A percentile compares a stretch with the other conserved stretches of the same genome.
These are phyloP conservation scores for Colletotrichum sp. DNA, from an alignment of 2,329 filamentous ascomycete species.

Conservation along the genomic window DNA sequence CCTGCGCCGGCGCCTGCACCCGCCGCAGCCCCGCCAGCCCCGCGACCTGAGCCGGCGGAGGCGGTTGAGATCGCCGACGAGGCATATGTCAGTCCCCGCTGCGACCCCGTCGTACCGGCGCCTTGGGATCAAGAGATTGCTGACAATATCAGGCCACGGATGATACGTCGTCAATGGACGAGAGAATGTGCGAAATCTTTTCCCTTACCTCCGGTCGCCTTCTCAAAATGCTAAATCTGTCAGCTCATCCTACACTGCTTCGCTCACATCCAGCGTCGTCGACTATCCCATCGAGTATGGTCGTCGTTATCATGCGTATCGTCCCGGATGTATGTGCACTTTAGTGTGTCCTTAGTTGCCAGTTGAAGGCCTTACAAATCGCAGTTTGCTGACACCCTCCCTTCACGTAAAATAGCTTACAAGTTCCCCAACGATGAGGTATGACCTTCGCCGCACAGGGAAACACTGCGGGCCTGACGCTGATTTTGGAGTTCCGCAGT, in stretches of 20 bases:
- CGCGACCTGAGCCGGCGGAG: not conserved
- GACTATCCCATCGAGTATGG: not conserved
- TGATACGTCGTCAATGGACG: not conserved
- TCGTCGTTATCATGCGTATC: not conserved
- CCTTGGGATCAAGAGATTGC: fast-evolving
- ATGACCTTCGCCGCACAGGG: not conserved
- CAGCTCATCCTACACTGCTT: not conserved
- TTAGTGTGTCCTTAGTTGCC: not conserved
- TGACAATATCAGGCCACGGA: not conserved
- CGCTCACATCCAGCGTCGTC: not conserved
- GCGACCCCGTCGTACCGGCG: not conserved
- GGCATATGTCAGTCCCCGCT: not conserved
- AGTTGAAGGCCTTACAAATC: not conserved
- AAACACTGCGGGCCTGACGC: not conserved
- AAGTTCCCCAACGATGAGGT: not conserved
- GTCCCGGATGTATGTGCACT: not conserved
- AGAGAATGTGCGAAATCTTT: not conserved
- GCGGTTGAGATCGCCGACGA: not conserved
- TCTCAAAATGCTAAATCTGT: not conserved
- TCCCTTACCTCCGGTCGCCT: not conserved
- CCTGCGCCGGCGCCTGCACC: not conserved
- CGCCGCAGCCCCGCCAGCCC: not conserved
- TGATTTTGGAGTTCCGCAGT: fast-evolving
- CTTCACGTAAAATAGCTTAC: not conserved
- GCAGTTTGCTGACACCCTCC: not conserved